Evolutionary conservation across 1,284 basidiomycete genomes (phyloP).

Genomic region (Malassezia arunalokei): DNA sequence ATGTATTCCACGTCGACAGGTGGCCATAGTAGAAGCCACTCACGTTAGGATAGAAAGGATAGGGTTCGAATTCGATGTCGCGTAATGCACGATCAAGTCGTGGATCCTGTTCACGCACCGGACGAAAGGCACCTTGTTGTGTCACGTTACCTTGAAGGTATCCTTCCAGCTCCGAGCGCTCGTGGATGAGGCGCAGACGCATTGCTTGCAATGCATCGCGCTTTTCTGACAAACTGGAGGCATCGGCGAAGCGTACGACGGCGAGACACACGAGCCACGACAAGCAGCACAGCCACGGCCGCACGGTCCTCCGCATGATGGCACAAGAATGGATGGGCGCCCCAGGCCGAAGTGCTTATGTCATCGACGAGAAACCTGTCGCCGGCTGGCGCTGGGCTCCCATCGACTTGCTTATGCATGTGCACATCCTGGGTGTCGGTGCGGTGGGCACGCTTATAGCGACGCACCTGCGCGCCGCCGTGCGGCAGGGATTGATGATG

Average conservation of each 20-base stretch:
- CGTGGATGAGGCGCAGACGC: background rate
- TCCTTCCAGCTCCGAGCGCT: constrained; percentile 5
- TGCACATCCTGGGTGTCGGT: constrained; percentile 42
- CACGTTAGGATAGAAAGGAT: constrained; percentile 6
- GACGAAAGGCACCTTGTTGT: constrained; percentile 10
- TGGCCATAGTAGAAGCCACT: constrained; percentile 10
- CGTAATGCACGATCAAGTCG: background rate
- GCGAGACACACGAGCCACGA: too few species aligned
- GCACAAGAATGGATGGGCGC: background rate
- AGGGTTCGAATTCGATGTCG: background rate
- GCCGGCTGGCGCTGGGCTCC: background rate
- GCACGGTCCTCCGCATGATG: background rate
- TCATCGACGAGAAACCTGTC: background rate
- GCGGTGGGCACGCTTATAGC: constrained; percentile 40
- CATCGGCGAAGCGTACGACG: too few species aligned
- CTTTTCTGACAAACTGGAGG: too few species aligned
- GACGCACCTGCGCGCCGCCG: constrained; percentile 25
- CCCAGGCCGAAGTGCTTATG: background rate
- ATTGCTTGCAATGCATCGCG: background rate
- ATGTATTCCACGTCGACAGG: background rate
- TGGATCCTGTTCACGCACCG: background rate
- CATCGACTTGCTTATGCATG: constrained; percentile 22
- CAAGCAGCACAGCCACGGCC: background rate
- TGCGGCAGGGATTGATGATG: constrained; percentile 16
- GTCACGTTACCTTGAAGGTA: constrained; percentile 7